Conservation (phyloP, 1,284 basidiomycete species). For the Cutaneotrichosporon daszewskae region DNA sequence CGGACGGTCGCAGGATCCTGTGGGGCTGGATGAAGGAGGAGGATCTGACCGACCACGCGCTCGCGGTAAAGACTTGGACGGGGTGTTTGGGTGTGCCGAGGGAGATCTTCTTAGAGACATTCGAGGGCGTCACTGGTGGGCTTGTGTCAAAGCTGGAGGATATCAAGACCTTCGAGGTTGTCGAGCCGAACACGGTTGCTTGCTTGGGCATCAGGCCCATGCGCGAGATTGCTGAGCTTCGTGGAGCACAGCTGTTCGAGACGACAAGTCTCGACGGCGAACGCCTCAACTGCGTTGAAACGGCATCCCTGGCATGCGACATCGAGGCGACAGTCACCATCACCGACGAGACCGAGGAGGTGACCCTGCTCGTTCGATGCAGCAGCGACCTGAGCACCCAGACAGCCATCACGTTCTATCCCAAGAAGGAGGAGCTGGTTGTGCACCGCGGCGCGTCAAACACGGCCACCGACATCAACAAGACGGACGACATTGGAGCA, state of each 20-base stretch:
- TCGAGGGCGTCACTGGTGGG: slow-evolving; percentile 2
- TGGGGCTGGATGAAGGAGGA: slow-evolving; percentile 24
- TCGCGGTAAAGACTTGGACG: slow-evolving; percentile 15
- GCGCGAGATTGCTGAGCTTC: slow-evolving; percentile 5
- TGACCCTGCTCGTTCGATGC: slow-evolving; percentile 2
- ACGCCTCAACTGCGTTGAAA: neutral
- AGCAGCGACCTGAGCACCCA: neutral
- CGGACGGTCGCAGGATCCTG: slow-evolving; percentile 8
- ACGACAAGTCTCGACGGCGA: neutral
- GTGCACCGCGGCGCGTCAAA: slow-evolving; percentile 7
- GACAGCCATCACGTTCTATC: slow-evolving; percentile 11
- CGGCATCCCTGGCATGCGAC: slow-evolving; percentile 4
- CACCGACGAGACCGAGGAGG: neutral
- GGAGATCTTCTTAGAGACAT: slow-evolving; percentile 15
- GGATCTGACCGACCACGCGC: slow-evolving; percentile 10
- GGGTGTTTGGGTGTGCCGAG: slow-evolving; percentile 21
- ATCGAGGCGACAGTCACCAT: neutral
- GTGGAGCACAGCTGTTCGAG: neutral
- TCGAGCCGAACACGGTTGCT: neutral
- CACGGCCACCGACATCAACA: neutral
- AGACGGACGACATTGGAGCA: slow-evolving; percentile 5
- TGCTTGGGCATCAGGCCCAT: slow-evolving; percentile 16
- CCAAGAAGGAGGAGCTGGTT: neutral
- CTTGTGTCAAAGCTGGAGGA: slow-evolving; percentile 2
- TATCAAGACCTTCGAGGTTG: slow-evolving; percentile 5